Evolutionary conservation across 2,329 filamentous ascomycete genomes (phyloP), one percentile per base, ranked within the genome.

Genomic region (Nannizzia gypsea): DNA sequence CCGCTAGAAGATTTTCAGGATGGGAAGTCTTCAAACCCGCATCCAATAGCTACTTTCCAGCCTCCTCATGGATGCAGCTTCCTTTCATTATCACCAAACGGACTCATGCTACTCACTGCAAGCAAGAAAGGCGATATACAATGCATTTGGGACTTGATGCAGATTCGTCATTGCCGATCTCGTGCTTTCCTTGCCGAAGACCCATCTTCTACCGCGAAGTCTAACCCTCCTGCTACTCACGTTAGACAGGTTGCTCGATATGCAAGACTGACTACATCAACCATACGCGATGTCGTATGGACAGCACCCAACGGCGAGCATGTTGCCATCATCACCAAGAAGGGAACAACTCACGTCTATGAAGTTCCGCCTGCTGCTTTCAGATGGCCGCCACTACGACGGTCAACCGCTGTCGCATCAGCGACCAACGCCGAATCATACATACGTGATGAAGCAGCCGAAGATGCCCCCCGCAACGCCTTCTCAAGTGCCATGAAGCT

Each of bases 311-410:
- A 86, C 60, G 89, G 89, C 22, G 89, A 95, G 69, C 86, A 88
- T 61, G 76, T 95, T 42, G 92, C 91, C 1, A 85, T 99, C 75
- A 84, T 96, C 26, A 97, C 93, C 0, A 90, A 95, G 68, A 88
- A 91, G 66, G 90, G 92, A n/a, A 99, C 93, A 6, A 85, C 96
- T 9, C 93, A 99, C 73, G 82, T 97, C 48, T 86, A 96, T 64
- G 89, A 96, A 65, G 83, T 97, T 72, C 90, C 90, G 6, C 80
- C 83, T 52, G 88, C 84, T 63, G 89, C 89, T 3, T 92, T 91
- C 66, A 84, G 88, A 65, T 96, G 91, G 91, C 91, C 91, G 44
- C 89, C 90, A 24, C 85, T 76, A 62, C 74, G 76, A 22, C 73
- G 74, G 55, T 67, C 84, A 46, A 69, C 69, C 20, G 69, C 72